Conservation (phyloP, 768 basidiomycete species). For the Suillus placidus region DNA sequence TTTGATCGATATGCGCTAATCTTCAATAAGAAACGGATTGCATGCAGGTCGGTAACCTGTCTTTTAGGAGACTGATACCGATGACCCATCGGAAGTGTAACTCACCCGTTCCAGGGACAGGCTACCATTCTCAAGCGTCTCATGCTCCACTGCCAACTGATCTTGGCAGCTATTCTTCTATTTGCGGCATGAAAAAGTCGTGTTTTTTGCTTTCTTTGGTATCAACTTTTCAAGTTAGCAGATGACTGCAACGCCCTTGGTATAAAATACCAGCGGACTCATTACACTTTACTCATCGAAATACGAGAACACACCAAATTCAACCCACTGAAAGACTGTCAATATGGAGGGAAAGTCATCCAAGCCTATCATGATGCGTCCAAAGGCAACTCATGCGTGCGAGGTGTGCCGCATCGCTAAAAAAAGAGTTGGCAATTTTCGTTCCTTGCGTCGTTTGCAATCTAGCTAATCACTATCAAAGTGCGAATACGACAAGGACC, state of each 20-base stretch:
- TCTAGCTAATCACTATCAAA: neutral
- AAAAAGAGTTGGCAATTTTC: neutral
- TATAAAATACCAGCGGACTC: neutral
- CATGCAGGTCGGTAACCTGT: neutral
- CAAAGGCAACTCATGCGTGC: neutral
- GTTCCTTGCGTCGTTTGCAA: neutral
- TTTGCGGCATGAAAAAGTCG: neutral
- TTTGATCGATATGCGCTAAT: neutral
- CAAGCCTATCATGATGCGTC: neutral
- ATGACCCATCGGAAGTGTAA: neutral
- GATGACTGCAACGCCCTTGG: neutral
- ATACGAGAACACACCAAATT: neutral
- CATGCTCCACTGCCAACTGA: neutral
- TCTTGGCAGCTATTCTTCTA: neutral
- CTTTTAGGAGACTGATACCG: neutral
- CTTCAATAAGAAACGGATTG: neutral
- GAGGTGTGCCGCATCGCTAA: neutral
- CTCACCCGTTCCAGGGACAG: neutral
- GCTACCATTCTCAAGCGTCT: neutral
- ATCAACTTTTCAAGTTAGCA: neutral
- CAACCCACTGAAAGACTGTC: neutral
- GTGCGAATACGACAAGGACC: conserved; percentile 18
- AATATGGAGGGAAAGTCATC: neutral
- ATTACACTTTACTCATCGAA: neutral
- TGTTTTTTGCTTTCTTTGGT: neutral